Conservation (phyloP, 352 stramenopile species). For the Peronospora destructor region DNA sequence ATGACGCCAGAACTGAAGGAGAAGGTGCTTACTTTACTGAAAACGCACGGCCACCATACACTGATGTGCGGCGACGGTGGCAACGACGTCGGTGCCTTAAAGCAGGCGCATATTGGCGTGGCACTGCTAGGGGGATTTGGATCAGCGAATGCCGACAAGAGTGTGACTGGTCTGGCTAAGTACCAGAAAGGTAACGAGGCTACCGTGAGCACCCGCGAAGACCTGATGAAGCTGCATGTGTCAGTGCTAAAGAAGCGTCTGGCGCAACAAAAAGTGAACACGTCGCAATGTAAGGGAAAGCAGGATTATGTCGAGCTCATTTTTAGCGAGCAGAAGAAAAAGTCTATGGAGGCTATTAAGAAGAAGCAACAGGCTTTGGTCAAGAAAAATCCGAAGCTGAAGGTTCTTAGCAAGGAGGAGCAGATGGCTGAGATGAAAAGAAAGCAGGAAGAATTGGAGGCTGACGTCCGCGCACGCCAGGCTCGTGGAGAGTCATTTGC, state of each 20-base stretch:
- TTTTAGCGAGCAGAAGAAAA: constrained; percentile 55
- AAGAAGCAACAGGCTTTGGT: constrained; percentile 46
- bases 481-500: constrained; percentile 83
- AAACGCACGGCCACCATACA: constrained; percentile 87
- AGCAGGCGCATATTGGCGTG: constrained; percentile 87
- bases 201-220: constrained; percentile 46
- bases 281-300: constrained; percentile 68
- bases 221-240: constrained; percentile 80
- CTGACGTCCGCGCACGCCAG: constrained; percentile 65
- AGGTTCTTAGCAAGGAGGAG: constrained; percentile 73
- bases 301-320: constrained; percentile 77
- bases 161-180: constrained; percentile 66
- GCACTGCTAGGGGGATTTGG: constrained; percentile 75
- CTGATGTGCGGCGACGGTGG: constrained; percentile 98
- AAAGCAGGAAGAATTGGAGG: constrained; percentile 78
- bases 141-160: constrained; percentile 83
- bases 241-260: constrained; percentile 83
- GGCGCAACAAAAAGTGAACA: constrained; percentile 56
- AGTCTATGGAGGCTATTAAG: constrained; percentile 45
- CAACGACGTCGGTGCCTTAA: constrained; percentile 96
- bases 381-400: constrained; percentile 52
- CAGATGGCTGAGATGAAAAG: constrained; percentile 77
- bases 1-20: constrained; percentile 97
- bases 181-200: constrained; percentile 61
- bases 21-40: constrained; percentile 92